Conservation (phyloP, 2,329 filamentous ascomycete genomes). For the Tolypocladium tropicale region DNA sequence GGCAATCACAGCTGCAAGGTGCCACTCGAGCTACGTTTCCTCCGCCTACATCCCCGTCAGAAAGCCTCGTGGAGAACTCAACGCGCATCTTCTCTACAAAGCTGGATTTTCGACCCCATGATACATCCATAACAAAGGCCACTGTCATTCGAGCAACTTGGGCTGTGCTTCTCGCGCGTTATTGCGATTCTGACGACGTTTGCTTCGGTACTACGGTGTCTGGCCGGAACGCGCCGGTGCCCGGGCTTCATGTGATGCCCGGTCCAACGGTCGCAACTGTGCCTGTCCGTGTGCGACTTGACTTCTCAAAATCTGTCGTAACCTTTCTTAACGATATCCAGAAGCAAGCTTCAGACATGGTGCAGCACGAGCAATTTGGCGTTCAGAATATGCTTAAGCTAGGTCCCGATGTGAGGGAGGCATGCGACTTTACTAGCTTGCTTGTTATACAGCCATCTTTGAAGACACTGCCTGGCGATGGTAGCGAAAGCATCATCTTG, state of each 20-base stretch:
- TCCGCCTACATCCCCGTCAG: neutral
- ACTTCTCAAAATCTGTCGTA: neutral
- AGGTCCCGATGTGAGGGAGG: neutral
- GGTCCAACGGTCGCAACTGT: neutral
- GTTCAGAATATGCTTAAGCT: neutral
- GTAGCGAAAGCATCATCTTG: no score
- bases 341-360: neutral
- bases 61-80: neutral
- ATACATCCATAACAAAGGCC: neutral
- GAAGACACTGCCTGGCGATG: no score
- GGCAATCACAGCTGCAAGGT: neutral
- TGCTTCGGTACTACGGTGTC: neutral
- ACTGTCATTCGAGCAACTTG: neutral
- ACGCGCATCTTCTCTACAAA: neutral
- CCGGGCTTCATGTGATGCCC: neutral
- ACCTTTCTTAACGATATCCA: neutral
- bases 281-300: neutral
- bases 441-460: neutral
- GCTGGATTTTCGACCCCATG: neutral
- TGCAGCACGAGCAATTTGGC: neutral
- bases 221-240: neutral
- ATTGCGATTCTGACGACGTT: neutral
- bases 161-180: neutral
- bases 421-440: neutral
- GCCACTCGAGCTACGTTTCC: neutral